phyloP scores from a whole-genome alignment of 108 stramenopile species.

The Nitzschia putrida region DNA sequence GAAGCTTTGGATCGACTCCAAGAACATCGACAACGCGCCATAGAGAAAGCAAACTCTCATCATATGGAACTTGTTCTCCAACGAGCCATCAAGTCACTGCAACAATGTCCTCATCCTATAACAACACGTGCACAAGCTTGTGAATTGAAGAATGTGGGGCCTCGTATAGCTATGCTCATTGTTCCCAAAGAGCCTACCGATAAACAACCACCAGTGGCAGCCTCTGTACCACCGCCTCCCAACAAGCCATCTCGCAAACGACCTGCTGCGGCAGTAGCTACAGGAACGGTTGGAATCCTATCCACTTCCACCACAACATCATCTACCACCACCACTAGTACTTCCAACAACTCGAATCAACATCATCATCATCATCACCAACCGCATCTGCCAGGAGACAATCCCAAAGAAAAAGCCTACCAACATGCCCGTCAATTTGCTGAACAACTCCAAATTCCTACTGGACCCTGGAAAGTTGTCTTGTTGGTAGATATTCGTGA shows the following conservation, averaged over 20 bases:
- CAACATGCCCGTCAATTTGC: constrained; percentile 26
- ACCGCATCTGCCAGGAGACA: neutral
- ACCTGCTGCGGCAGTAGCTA: neutral
- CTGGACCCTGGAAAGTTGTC: constrained; percentile 51
- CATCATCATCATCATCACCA: neutral
- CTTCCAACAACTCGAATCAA: neutral
- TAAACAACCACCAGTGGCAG: neutral
- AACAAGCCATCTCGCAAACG: neutral
- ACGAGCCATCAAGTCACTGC: constrained; percentile 39
- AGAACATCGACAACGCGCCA: constrained; percentile 4
- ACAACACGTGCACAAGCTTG: constrained; percentile 41
- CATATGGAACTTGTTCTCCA: constrained; percentile 33
- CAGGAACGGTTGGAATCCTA: neutral
- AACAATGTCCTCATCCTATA: constrained; percentile 30
- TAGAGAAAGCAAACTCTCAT: neutral
- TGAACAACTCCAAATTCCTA: constrained; percentile 10
- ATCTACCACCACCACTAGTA: neutral
- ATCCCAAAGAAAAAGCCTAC: constrained; percentile 47
- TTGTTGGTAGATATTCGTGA: constrained; percentile 55
- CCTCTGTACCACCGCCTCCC: neutral
- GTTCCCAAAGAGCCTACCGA: constrained; percentile 1
- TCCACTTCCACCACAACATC: constrained; percentile 1
- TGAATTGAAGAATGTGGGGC: constrained; percentile 47
- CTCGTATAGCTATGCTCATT: constrained; percentile 38
- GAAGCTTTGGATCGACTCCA: constrained; percentile 34